Conservation (phyloP, 352 stramenopile species). For the Phytophthora sansomeana region DNA sequence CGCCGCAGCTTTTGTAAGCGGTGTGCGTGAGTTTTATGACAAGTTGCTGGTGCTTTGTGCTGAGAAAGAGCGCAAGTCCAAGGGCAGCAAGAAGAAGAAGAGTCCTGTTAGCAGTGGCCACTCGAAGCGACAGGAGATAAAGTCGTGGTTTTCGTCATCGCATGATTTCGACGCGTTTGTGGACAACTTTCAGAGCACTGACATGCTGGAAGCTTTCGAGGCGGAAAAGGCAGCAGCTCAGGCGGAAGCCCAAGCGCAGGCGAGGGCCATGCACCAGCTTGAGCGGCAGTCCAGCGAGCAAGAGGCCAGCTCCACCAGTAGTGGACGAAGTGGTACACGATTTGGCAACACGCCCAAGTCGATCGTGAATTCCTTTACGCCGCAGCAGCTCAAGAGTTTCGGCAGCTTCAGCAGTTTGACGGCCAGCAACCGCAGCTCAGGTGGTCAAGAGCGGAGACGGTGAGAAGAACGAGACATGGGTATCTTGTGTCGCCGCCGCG, state of each 20-base stretch:
- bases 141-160: constrained; percentile 86
- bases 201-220: constrained; percentile 57
- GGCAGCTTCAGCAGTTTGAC: constrained; percentile 71
- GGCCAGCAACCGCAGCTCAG: constrained; percentile 40
- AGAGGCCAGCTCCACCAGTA: constrained; percentile 49
- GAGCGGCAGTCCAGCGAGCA: constrained; percentile 47
- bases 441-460: constrained; percentile 35
- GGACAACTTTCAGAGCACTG: constrained; percentile 69
- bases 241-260: constrained; percentile 38
- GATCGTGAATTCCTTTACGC: constrained; percentile 47
- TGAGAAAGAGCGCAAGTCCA: constrained; percentile 72
- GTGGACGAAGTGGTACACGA: constrained; percentile 41
- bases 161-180: constrained; percentile 86
- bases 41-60: constrained; percentile 59
- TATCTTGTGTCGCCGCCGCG: constrained; percentile 4
- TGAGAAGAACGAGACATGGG: constrained; percentile 25
- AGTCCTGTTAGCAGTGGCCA: constrained; percentile 51
- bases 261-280: constrained; percentile 39
- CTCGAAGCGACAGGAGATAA: constrained; percentile 85
- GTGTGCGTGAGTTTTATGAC: constrained; percentile 76
- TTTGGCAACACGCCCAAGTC: constrained; percentile 46
- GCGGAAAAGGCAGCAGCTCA: constrained; percentile 46
- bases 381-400: constrained; percentile 65
- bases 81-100: constrained; percentile 55
- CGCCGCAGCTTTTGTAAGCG: constrained; percentile 55